Percentiles rank a stretch among this genome's conserved stretches.
Conservation (phyloP, 1,284 basidiomycete genomes). For the Leccinum griseonigrum region DNA sequence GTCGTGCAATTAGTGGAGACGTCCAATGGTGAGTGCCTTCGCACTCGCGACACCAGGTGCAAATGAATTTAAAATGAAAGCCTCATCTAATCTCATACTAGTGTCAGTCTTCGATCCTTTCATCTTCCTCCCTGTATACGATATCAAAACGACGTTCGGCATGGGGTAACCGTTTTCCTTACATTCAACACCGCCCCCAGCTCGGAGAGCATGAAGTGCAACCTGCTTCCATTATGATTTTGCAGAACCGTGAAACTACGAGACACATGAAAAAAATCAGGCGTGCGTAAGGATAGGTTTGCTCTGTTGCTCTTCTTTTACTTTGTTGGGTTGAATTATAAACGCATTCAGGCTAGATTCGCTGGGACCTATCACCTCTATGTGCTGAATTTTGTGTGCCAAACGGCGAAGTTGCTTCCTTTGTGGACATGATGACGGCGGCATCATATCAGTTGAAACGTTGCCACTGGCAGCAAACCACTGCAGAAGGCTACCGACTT, state of each 20-base stretch:
- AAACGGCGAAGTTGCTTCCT: no score
- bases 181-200: slow-evolving; percentile 42
- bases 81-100: slow-evolving; percentile 22
- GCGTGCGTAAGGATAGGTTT: neutral
- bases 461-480: no score
- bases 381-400: no score
- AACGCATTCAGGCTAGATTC: no score
- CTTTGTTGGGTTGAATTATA: neutral
- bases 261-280: neutral
- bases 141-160: slow-evolving; percentile 44
- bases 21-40: slow-evolving; percentile 52
- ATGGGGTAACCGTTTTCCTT: slow-evolving; percentile 36
- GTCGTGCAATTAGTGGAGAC: neutral
- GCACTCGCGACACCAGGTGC: slow-evolving; percentile 30
- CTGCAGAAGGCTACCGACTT: no score
- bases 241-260: neutral
- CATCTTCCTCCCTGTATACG: slow-evolving; percentile 54
- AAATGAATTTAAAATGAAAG: neutral
- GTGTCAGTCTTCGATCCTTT: slow-evolving; percentile 46
- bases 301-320: neutral
- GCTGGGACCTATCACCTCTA: neutral
- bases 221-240: slow-evolving; percentile 50
- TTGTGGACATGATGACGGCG: no score
- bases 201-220: slow-evolving; percentile 41
- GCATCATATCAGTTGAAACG: no score